A percentile compares a stretch with the other conserved stretches of the same genome.
Evolutionary conservation across 2,329 filamentous ascomycete genomes (phyloP).

Genomic region (Alternaria consortialis): DNA sequence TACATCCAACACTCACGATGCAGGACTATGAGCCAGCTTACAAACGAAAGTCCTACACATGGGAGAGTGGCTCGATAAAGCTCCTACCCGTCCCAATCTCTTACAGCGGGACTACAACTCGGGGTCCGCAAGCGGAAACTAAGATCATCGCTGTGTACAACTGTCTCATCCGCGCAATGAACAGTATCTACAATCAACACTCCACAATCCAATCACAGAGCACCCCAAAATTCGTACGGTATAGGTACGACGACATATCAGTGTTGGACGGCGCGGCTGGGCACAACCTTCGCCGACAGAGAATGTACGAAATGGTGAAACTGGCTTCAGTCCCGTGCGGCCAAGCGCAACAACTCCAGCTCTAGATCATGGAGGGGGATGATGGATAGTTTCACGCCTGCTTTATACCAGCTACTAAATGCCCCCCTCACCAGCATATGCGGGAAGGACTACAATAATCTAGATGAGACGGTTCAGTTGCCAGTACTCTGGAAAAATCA

Average conservation of each 20-base stretch:
- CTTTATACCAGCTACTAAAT: not conserved
- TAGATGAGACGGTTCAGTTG: not conserved
- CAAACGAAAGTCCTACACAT: slow-evolving; percentile 10
- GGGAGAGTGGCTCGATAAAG: slow-evolving; percentile 23
- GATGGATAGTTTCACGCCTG: slow-evolving; percentile 40
- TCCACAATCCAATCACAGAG: slow-evolving; percentile 60
- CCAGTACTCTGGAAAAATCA: slow-evolving; percentile 26
- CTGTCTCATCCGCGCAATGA: slow-evolving; percentile 69
- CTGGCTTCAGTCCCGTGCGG: too few species aligned
- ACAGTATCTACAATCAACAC: slow-evolving; percentile 70
- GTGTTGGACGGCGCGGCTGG: too few species aligned
- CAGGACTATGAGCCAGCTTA: not conserved
- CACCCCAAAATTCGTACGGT: slow-evolving; percentile 50
- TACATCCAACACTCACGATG: not conserved
- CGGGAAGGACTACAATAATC: too few species aligned
- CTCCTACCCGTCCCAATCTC: slow-evolving; percentile 22
- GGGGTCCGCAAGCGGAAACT: slow-evolving; percentile 66
- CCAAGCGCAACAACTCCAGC: too few species aligned
- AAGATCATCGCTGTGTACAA: slow-evolving; percentile 72
- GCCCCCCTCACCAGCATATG: too few species aligned
- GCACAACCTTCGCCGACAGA: too few species aligned
- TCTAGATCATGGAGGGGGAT: slow-evolving; percentile 12
- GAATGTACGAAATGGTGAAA: too few species aligned
- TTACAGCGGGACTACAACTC: slow-evolving; percentile 27
- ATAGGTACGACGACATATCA: too few species aligned